Evolutionary conservation across 1,139 yeast species (phyloP), one percentile per base, ranked within the genome.

Genomic region (Tardiomyces digboiensis): DNA sequence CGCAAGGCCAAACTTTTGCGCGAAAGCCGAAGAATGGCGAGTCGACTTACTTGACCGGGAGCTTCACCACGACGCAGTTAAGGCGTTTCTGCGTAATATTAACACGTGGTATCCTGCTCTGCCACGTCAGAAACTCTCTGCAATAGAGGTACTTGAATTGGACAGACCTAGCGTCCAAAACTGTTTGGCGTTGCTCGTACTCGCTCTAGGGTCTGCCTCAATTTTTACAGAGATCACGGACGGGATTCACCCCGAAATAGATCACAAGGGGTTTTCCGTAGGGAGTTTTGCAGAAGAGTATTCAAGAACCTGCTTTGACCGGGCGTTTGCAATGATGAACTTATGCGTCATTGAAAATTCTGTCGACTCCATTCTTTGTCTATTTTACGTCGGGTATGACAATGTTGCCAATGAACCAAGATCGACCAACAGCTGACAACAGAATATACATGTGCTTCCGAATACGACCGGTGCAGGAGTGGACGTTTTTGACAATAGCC

Each of bases 31-130:
- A 5, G 33, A 26, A 21, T 39, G 39, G 26, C 16, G n/a, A 36
- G 19, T 26, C 21, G 20, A 40, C 19, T 8, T 23, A 23, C 19
- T 44, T 19, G 26, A 38, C 21, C 22, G 36, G 6, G 45, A 41
- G 10, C 26, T 41, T n/a, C 38, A 41, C 18, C 36, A 29, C 14
- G 19, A 38, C 16, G 38, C 47, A 21, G 19, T 38, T n/a, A 44
- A 20, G 10, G 42, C 51, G n/a, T 48, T 48, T 29, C 44, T 42
- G 29, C 40, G 50, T 12, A 46, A 48, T 29, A 39, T 45, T 13
- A 46, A 48, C 42, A 44, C 45, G 39, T 48, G 51, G 51, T 48
- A 44, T 29, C 51, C 51, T 12, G 51, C 43, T 7, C 18, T 46
- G 36, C 36, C 48, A n/a, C 21, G 19, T n/a, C 23, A 26, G 29